These are phyloP conservation scores for Centella asiatica DNA, from an alignment of 129 eudicot species.

Conservation along the genomic window DNA sequence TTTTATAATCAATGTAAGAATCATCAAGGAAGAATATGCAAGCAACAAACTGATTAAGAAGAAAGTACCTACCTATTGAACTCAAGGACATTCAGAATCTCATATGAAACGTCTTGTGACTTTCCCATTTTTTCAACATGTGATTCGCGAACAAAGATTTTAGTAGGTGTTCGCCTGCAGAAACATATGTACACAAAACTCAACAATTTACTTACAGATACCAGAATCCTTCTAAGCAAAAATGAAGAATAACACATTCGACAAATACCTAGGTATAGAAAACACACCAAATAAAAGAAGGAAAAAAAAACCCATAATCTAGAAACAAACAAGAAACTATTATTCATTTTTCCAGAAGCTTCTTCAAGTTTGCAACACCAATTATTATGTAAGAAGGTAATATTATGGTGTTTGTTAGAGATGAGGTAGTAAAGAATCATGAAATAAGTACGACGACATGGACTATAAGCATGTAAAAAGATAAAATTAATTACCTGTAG, in stretches of 20 bases:
- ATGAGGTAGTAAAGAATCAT: not conserved
- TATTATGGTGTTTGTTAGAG: not conserved
- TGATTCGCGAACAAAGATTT: conserved; percentile 90
- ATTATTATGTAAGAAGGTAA: not conserved
- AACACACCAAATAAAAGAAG: no score
- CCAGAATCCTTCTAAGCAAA: not conserved
- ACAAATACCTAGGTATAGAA: not conserved
- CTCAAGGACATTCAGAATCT: conserved; percentile 87
- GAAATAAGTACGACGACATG: not conserved
- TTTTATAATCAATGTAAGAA: conserved; percentile 3
- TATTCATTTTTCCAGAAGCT: conserved; percentile 4
- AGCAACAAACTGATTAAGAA: conserved; percentile 6
- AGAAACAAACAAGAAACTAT: not conserved
- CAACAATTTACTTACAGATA: not conserved
- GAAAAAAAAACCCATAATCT: not conserved
- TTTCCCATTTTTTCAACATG: conserved; percentile 87
- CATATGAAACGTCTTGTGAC: conserved; percentile 72
- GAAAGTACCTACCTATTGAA: conserved; percentile 60
- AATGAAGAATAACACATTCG: not conserved
- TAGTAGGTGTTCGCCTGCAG: conserved; percentile 87
- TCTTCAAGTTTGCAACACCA: not conserved
- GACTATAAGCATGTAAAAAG: conserved; percentile 5
- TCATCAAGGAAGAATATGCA: conserved; percentile 15
- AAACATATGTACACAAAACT: not conserved
- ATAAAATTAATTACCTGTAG: conserved; percentile 41